These are phyloP conservation scores for Ophiocordyceps australis DNA, from an alignment of 2,329 filamentous ascomycete genomes.

Conservation along the genomic window DNA sequence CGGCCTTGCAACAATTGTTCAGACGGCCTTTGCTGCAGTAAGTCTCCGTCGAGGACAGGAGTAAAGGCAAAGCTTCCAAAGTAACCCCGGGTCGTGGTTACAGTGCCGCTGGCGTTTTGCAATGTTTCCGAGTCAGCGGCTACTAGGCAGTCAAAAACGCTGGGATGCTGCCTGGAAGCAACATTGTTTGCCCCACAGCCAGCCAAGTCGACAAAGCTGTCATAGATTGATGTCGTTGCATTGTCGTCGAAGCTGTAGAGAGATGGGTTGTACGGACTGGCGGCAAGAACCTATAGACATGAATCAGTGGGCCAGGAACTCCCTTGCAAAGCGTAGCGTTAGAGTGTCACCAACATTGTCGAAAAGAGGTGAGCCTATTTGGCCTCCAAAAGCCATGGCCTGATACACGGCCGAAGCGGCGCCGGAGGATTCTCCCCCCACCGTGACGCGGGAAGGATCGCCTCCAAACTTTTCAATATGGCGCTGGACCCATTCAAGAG, in stretches of 20 bases:
- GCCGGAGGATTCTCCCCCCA: constrained; percentile 34
- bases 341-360: constrained; percentile 9
- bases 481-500: constrained; percentile 31
- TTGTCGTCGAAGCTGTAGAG: constrained; percentile 23
- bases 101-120: constrained; percentile 14
- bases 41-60: constrained; percentile 16
- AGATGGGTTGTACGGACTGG: constrained; percentile 31
- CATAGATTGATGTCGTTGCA: constrained; percentile 12
- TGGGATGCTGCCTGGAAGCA: constrained; percentile 3
- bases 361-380: constrained; percentile 26
- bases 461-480: constrained; percentile 34
- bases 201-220: constrained; percentile 12
- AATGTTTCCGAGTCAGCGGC: constrained; percentile 13
- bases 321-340: neutral
- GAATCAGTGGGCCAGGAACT: too few species aligned
- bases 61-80: constrained; percentile 15
- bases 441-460: constrained; percentile 29
- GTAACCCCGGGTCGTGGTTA: constrained; percentile 9
- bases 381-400: constrained; percentile 24
- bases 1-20: constrained; percentile 9
- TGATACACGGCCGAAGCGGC: constrained; percentile 28
- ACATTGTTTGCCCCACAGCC: constrained; percentile 9
- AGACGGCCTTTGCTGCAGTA: constrained; percentile 12
- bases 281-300: constrained; percentile 8
- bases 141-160: constrained; percentile 15